phyloP scores from a whole-genome alignment of 2,329 filamentous ascomycete species.

The Nemania abortiva region DNA sequence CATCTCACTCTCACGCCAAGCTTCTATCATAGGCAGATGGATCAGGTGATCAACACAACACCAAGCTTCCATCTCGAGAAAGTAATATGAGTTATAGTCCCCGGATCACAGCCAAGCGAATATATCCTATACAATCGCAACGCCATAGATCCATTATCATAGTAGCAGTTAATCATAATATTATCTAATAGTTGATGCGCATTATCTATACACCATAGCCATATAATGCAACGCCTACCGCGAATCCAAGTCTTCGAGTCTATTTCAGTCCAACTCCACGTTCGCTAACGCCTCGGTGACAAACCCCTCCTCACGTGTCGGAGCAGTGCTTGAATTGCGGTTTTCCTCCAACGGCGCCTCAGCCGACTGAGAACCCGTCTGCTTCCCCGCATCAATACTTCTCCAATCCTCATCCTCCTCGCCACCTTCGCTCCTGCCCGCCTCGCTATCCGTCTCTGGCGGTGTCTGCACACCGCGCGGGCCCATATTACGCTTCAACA shows the following conservation, averaged over 20 bases:
- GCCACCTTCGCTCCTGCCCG: constrained; percentile 57
- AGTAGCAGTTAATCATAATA: neutral
- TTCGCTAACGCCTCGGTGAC: constrained; percentile 43
- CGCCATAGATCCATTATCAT: neutral
- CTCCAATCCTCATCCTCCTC: constrained; percentile 52
- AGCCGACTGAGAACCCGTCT: constrained; percentile 40
- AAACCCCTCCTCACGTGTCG: constrained; percentile 31
- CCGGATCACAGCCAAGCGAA: too few species aligned
- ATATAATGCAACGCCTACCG: constrained; percentile 11
- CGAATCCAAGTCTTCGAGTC: constrained; percentile 9
- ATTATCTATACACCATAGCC: constrained; percentile 18
- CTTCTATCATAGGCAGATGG: too few species aligned
- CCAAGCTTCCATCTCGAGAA: too few species aligned
- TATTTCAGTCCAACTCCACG: constrained; percentile 44
- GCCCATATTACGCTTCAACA: constrained; percentile 66
- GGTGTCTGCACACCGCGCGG: constrained; percentile 59
- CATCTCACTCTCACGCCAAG: too few species aligned
- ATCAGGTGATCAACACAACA: too few species aligned
- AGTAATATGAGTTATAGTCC: too few species aligned
- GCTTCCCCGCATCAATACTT: constrained; percentile 42
- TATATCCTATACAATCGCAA: neutral
- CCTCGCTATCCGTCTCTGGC: constrained; percentile 67
- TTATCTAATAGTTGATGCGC: constrained; percentile 5
- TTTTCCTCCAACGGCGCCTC: constrained; percentile 24
- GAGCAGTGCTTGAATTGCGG: neutral